Evolutionary conservation across 2,329 filamentous ascomycete species (phyloP).

Genomic region (Aphanoascus verrucosus): DNA sequence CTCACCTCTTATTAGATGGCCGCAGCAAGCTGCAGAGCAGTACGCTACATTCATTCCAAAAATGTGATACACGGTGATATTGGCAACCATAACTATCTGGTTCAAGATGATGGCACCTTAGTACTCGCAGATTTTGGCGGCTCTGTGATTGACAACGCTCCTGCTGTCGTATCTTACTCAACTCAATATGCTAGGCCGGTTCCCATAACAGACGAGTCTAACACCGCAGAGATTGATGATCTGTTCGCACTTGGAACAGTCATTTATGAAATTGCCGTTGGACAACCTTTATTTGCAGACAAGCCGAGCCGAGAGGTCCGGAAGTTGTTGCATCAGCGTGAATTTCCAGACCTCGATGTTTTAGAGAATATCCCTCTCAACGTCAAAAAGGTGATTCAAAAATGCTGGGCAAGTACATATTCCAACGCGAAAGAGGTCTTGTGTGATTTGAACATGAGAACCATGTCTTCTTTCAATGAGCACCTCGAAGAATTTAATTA

Average conservation of each 20-base stretch:
- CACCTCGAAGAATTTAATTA: no score
- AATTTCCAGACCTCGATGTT: neutral
- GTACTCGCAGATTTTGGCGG: constrained; percentile 10
- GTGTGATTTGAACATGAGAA: no score
- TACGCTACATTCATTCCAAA: constrained; percentile 12
- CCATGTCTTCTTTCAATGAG: no score
- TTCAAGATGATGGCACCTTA: constrained; percentile 4
- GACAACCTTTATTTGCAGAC: constrained; percentile 2
- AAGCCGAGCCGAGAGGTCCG: neutral
- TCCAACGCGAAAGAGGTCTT: no score
- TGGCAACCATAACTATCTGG: constrained; percentile 11
- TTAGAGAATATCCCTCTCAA: neutral
- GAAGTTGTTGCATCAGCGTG: neutral
- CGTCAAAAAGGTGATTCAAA: no score
- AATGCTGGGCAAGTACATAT: no score
- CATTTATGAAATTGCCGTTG: constrained; percentile 7
- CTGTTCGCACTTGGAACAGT: constrained; percentile 8
- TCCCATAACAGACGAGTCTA: neutral
- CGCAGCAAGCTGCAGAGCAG: constrained; percentile 9
- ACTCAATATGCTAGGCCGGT: constrained; percentile 6
- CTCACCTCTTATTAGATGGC: constrained; percentile 10
- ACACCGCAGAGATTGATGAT: constrained; percentile 1
- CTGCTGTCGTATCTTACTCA: neutral
- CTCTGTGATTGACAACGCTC: constrained; percentile 7
- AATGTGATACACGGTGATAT: constrained; percentile 9